phyloP scores from a whole-genome alignment of 2,329 filamentous ascomycete species.

The Colletotrichum sp. region DNA sequence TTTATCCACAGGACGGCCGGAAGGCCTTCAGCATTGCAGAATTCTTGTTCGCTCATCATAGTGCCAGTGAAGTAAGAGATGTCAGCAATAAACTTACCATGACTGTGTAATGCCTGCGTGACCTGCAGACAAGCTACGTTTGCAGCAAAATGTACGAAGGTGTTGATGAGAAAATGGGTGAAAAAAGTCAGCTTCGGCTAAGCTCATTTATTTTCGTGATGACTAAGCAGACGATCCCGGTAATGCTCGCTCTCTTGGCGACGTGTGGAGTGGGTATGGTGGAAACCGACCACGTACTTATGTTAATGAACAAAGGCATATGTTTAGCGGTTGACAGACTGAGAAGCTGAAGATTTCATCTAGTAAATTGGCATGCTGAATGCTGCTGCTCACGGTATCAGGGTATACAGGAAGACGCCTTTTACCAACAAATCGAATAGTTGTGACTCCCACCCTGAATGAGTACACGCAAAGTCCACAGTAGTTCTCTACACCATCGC shows the following conservation, averaged over 20 bases:
- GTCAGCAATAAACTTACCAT: slow-evolving; percentile 28
- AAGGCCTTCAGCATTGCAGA: slow-evolving; percentile 53
- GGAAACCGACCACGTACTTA: neutral
- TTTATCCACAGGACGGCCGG: slow-evolving; percentile 34
- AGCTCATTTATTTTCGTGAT: neutral
- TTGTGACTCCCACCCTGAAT: neutral
- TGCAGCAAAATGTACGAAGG: neutral
- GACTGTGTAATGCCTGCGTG: neutral
- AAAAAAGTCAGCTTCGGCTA: neutral
- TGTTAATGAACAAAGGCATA: neutral
- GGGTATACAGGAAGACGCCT: slow-evolving; percentile 22
- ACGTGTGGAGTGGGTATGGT: neutral
- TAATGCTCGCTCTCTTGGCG: neutral
- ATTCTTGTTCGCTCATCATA: slow-evolving; percentile 43
- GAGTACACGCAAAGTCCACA: slow-evolving; percentile 28
- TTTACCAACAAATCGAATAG: slow-evolving; percentile 20
- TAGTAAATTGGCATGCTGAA: slow-evolving; percentile 1
- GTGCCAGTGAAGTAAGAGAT: slow-evolving; percentile 24
- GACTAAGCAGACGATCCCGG: slow-evolving; percentile 3
- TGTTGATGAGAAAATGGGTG: neutral
- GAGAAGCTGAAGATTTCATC: neutral
- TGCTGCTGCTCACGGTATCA: slow-evolving; percentile 6
- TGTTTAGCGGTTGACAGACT: too few species aligned
- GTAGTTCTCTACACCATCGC: slow-evolving; percentile 35
- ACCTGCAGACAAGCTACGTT: neutral